Conservation (phyloP, 202 grass and related monocot species). For the Carex sylvatica region DNA sequence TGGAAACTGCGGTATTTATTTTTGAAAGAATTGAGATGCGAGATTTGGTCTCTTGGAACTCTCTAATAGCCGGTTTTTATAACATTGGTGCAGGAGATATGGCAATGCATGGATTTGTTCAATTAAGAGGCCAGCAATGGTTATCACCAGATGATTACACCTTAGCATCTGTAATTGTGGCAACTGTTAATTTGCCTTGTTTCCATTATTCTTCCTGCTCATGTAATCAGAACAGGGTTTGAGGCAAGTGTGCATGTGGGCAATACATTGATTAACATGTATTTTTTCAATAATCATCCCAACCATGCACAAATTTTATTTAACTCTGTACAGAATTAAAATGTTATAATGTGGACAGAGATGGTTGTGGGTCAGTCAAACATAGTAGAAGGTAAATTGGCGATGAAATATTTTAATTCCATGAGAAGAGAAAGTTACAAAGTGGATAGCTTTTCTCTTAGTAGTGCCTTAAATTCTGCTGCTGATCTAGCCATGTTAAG, state of each 20-base stretch:
- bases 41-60: conserved; percentile 84
- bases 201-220: conserved; percentile 48
- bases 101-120: conserved; percentile 50
- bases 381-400: conserved; percentile 59
- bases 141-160: conserved; percentile 69
- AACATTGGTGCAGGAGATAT: conserved; percentile 40
- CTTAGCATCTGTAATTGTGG: conserved; percentile 61
- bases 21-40: conserved; percentile 63
- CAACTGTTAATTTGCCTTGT: conserved; percentile 52
- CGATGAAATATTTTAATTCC: conserved; percentile 58
- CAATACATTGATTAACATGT: conserved; percentile 91
- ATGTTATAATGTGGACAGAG: conserved; percentile 92
- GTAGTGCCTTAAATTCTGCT: conserved; percentile 65
- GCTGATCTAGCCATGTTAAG: conserved; percentile 62
- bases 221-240: conserved; percentile 48
- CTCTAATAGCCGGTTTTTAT: conserved; percentile 68
- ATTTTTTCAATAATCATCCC: conserved; percentile 64
- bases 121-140: conserved; percentile 33
- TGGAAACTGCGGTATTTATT: conserved; percentile 38
- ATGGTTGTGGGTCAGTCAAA: conserved; percentile 82
- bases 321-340: conserved; percentile 40
- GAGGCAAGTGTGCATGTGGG: conserved; percentile 62
- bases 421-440: conserved; percentile 65
- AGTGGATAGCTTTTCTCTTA: conserved; percentile 82
- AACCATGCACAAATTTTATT: conserved; percentile 55